Evolutionary conservation across 305 asterid genomes (phyloP), one percentile per base, ranked within the genome.

Genomic region (Fraxinus floribunda): DNA sequence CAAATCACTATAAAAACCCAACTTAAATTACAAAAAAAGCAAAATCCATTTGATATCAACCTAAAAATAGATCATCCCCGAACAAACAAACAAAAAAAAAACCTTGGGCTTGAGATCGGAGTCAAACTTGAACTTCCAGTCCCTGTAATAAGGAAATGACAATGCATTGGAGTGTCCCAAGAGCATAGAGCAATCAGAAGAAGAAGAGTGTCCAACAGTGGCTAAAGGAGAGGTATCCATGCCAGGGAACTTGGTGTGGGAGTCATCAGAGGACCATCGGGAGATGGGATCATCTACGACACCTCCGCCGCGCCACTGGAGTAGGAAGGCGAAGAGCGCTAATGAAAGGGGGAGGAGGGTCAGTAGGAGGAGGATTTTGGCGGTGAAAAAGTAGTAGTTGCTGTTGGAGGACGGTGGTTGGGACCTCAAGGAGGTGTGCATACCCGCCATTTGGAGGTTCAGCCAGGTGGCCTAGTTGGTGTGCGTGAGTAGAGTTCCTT

Each of bases 61-160:
- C 6, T 3, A 22, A 7, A 38, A 26, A 60, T 38, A 77, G 29
- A 39, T 20, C 55, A 18, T 36, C 1, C 46, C 38, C 18, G 9
- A 39, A 15, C 30, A 18, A 22, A 76, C 35, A 60, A 2, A 9
- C 64, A 64, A 46, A 35, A 2, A 29, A 1, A 62, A 20, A 8
- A 90, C 95, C 95, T 90, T 90, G 72, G 93, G 95, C 77, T 85
- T 88, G 81, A 88, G 90, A 91, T 89, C 90, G 62, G 88, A 64
- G 75, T 82, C 84, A 66, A 86, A 81, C 73, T 86, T 83, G 52
- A 85, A 87, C 72, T 89, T 88, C 92, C 89, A 91, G 84, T 88
- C 91, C 77, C 85, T 85, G 49, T 85, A 89, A 80, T 91, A 88
- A 13, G 94, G 93, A 60, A 91, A 91, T 29, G 93, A 83, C 62